These are phyloP conservation scores for Acer saccharum DNA, from an alignment of 345 rosid genomes.

Conservation along the genomic window DNA sequence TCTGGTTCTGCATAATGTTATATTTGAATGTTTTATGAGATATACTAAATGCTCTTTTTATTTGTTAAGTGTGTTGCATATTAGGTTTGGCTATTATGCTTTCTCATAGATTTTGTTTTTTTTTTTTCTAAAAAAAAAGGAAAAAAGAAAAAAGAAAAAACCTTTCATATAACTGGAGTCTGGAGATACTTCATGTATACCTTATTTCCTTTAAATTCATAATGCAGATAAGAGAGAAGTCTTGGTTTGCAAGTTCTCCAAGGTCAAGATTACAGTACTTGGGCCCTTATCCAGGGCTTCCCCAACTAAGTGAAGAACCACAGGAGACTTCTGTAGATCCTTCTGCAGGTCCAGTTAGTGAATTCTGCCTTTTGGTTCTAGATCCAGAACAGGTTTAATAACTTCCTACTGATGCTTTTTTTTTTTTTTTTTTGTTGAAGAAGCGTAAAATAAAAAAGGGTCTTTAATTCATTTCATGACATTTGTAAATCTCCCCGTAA, in stretches of 20 bases:
- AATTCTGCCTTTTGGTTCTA: conserved; percentile 68
- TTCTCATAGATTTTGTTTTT: not conserved
- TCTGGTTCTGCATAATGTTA: not conserved
- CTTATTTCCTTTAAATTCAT: conserved; percentile 9
- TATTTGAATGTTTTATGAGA: not conserved
- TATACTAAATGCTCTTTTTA: not conserved
- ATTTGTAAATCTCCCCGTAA: not conserved
- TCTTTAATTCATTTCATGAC: not conserved
- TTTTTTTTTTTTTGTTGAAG: not conserved
- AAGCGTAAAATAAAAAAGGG: not conserved
- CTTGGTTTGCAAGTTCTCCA: conserved; percentile 73
- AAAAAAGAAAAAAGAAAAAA: not conserved
- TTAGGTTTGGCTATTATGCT: not conserved
- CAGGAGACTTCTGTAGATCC: conserved; percentile 52
- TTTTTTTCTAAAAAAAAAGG: too few species aligned
- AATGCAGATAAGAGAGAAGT: conserved; percentile 75
- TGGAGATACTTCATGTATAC: conserved; percentile 8
- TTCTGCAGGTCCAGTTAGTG: conserved; percentile 61
- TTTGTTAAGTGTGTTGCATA: not conserved
- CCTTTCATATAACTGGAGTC: conserved; percentile 6
- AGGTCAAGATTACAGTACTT: conserved; percentile 67
- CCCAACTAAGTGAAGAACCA: conserved; percentile 41
- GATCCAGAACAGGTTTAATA: conserved; percentile 77
- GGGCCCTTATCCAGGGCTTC: conserved; percentile 68
- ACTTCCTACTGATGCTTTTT: conserved; percentile 4